Base-by-base conservation (phyloP, 2,329 filamentous ascomycete genomes). In the Exophiala xenobiotica region DNA sequence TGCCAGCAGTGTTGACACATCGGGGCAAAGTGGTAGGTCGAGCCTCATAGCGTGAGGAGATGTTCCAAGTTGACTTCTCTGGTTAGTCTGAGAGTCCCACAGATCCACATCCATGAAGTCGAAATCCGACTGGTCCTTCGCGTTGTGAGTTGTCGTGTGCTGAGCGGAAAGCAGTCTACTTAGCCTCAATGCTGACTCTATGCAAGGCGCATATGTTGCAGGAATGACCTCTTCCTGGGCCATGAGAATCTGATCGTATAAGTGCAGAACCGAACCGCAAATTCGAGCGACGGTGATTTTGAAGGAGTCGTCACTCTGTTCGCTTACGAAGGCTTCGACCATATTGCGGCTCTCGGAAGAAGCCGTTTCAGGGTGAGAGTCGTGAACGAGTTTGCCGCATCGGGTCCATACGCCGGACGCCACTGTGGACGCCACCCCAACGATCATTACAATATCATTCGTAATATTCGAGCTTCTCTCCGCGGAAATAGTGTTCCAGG, bases 381-480 rank as follows among this genome's bases (percentile, higher is more conserved):
- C 51, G 2, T 39, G 22, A 18, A 23, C 22, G 14, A 31, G 16
- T 11, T 24, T 23, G 31, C 23, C 33, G 22, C 43, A 48, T 14
- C 47, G 47, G 9, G 44, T 22, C 47, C 38, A 48, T 20, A 58
- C n/a, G 6, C 41, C 48, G 11, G 46, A 49, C 8, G 49, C 46
- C 20, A 51, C 43, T 18, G 39, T 46, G 3, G 46, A 48, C 8
- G 37, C 52, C 20, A 58, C 46, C 19, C 29, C 38, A 16, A 58
- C 19, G 19, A 54, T 49, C 16, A 50, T 49, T 19, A 56, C 53
- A 40, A 78, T 73, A 49, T 80, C 76, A 5, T 68, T 61, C 19
- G 73, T 78, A 12, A 80, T 67, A 58, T 70, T 70, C 45, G 73
- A 69, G n/a, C 68, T 65, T 37, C 68, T 74, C 14, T 75, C 69